Conservation (phyloP, 495 filamentous ascomycete genomes). For the Pseudomonodictys pantanalensis region DNA sequence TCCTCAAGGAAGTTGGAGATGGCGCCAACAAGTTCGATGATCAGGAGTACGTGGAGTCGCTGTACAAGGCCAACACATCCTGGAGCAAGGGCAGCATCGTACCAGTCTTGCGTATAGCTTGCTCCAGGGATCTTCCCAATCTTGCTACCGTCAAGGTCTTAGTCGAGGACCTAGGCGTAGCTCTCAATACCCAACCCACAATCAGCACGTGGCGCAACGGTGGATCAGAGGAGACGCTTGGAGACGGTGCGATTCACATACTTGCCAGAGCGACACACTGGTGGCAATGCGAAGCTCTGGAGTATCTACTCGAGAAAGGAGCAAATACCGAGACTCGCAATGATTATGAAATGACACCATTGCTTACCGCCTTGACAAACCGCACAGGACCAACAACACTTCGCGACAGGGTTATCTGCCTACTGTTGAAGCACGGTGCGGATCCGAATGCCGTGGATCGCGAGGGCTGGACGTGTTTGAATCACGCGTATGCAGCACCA, state of each 20-base stretch:
- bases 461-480: constrained; percentile 21
- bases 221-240: no score
- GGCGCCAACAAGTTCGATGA: no score
- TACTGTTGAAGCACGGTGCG: constrained; percentile 42
- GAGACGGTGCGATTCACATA: constrained; percentile 41
- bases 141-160: no score
- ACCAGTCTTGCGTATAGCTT: no score
- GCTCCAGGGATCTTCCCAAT: no score
- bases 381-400: background rate
- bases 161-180: no score
- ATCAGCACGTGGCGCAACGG: no score
- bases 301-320: constrained; percentile 45
- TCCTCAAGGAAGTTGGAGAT: no score
- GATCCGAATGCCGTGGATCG: constrained; percentile 41
- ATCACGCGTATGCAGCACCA: background rate
- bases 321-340: constrained; percentile 44
- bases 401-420: constrained; percentile 31
- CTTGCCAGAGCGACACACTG: constrained; percentile 43
- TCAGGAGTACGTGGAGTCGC: no score
- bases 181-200: no score
- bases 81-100: no score
- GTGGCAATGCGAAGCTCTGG: constrained; percentile 49
- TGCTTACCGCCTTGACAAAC: constrained; percentile 42
- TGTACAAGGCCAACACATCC: no score
- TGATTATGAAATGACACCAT: constrained; percentile 41